Base-by-base conservation (phyloP, 2,329 filamentous ascomycete species). In the Colletotrichum gigasporum region DNA sequence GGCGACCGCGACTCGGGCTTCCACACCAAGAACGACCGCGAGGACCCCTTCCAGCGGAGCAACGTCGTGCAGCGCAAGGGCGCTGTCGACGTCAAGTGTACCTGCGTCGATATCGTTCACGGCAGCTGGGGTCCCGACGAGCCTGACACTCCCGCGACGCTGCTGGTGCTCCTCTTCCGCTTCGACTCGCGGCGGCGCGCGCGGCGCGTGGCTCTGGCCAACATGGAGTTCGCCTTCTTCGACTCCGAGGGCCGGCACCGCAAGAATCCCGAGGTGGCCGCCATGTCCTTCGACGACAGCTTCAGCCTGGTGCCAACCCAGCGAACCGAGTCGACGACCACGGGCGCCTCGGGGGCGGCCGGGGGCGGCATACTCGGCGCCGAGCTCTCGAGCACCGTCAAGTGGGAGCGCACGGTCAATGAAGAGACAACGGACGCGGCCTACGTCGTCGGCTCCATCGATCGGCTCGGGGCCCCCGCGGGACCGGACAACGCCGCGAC, bases 41-140 rank as follows among this genome's bases (percentile, higher is more conserved):
- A 58, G 2, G 45, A 45, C 6, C 70, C 70, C 0, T 71, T 65
- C 6, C 73, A 74, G 30, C 66, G 70, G 50, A 51, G 22, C 5
- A 66, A 69, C 18, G 63, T 67, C 26, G 61, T 68, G 7, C 61
- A 71, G 41, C 69, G 72, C 0, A 66, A 68, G 18, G 72, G 72
- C 5, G 63, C 69, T 3, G 67, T 74, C 32, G 69, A 71, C 37
- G 67, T 73, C 20, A 68, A 68, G 6, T 73, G 70, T 65, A 68
- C 68, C 8, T 61, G 67, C 26, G 42, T 69, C 14, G 71, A 74
- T 22, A 54, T 74, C 14, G 65, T 72, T 12, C 71, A 74, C 34
- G 72, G 72, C 8, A 47, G 66, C 5, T 58, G 71, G 41, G 54
- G 45, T 11, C 53, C 65, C 2, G 68, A 71, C 5, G 64, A 69